Conservation (phyloP, 2,329 filamentous ascomycete species). For the Beauveria rudraprayagi region DNA sequence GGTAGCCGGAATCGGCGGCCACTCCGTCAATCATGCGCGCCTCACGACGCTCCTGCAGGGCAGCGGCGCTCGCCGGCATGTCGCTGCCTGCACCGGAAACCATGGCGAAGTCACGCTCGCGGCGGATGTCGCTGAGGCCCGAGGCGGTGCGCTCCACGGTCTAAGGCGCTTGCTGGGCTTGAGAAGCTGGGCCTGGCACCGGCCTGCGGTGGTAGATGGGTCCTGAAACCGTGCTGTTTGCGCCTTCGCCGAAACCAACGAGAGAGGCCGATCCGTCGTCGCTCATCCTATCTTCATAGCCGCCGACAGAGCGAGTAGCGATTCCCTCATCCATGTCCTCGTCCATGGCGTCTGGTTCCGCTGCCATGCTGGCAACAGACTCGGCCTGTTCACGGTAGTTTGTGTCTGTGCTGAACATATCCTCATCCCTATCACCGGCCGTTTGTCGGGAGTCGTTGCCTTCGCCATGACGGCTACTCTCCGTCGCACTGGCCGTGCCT, state of each 20-base stretch:
- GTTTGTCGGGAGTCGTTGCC: constrained; percentile 42
- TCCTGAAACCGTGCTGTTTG: constrained; percentile 74
- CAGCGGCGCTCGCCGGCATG: constrained; percentile 37
- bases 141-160: constrained; percentile 43
- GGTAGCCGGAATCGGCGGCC: constrained; percentile 45
- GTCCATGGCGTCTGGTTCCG: constrained; percentile 41
- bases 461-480: constrained; percentile 58
- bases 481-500: constrained; percentile 81
- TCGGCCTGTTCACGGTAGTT: constrained; percentile 53
- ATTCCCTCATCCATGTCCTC: constrained; percentile 41
- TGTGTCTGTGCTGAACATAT: constrained; percentile 63
- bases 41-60: constrained; percentile 46
- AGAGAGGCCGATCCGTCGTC: constrained; percentile 78
- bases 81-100: constrained; percentile 25
- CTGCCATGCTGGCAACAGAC: constrained; percentile 48
- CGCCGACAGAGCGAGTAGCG: constrained; percentile 37
- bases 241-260: constrained; percentile 88
- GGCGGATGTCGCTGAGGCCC: constrained; percentile 36
- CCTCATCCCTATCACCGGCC: constrained; percentile 51
- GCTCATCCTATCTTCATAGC: constrained; percentile 65
- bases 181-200: constrained; percentile 31
- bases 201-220: constrained; percentile 57
- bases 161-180: constrained; percentile 28
- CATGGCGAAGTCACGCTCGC: constrained; percentile 17
- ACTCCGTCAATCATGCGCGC: constrained; percentile 61